Evolutionary conservation across 2,329 filamentous ascomycete species (phyloP).

Genomic region (Fusarium nodosum): DNA sequence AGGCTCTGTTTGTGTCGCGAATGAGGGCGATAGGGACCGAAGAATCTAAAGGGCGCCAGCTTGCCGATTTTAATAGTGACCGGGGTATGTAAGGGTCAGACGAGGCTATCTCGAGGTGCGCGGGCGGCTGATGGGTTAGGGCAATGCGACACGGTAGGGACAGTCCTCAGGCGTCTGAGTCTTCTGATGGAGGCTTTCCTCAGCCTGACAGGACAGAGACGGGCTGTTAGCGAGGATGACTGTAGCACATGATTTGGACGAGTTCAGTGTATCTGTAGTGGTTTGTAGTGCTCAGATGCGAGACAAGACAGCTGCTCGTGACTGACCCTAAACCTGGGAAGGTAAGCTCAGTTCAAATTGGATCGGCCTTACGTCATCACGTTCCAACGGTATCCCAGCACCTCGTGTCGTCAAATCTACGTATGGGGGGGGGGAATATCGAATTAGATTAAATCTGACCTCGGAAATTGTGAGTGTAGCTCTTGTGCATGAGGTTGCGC

Average conservation of each 20-base stretch:
- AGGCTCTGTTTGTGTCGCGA: slow-evolving; percentile 63
- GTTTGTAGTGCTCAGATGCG: slow-evolving; percentile 29
- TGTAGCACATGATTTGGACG: slow-evolving; percentile 45
- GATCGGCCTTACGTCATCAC: slow-evolving; percentile 50
- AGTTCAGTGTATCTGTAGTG: slow-evolving; percentile 31
- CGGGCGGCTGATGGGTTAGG: slow-evolving; percentile 31
- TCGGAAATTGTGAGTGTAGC: background rate
- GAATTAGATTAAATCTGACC: slow-evolving; percentile 4
- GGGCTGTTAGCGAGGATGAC: slow-evolving; percentile 38
- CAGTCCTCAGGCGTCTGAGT: slow-evolving; percentile 49
- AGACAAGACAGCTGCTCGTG: slow-evolving; percentile 42
- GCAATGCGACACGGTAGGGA: slow-evolving; percentile 9
- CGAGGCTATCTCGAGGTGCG: slow-evolving; percentile 26
- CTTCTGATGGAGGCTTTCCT: slow-evolving; percentile 50
- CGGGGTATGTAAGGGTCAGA: slow-evolving; percentile 25
- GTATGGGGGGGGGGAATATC: background rate
- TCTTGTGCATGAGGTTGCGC: slow-evolving; percentile 6
- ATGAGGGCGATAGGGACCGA: slow-evolving; percentile 55
- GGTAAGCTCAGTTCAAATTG: slow-evolving; percentile 18
- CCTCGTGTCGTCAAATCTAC: background rate
- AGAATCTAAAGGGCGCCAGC: slow-evolving; percentile 62
- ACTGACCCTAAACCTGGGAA: slow-evolving; percentile 39
- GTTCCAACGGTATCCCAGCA: background rate
- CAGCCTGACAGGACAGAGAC: slow-evolving; percentile 42
- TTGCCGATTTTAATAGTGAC: slow-evolving; percentile 47